Percentiles rank a stretch among this genome's conserved stretches.
phyloP scores from a whole-genome alignment of 768 basidiomycete genomes.

The Suillus sp. region DNA sequence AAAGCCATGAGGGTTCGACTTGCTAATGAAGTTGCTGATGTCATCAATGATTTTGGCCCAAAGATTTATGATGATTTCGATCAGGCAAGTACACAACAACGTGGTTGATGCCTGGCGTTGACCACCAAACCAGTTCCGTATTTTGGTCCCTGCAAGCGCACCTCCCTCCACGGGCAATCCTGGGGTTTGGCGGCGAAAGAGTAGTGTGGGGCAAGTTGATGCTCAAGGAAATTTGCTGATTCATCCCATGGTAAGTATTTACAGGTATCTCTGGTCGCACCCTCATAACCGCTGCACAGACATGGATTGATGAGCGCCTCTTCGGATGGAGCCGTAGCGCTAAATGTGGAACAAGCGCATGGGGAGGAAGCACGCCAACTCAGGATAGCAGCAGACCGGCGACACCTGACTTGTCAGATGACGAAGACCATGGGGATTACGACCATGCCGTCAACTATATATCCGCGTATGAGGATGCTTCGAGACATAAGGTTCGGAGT shows the following conservation, averaged over 20 bases:
- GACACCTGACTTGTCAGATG: conserved; percentile 80
- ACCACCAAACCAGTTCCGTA: conserved; percentile 57
- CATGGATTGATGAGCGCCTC: conserved; percentile 91
- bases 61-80: conserved; percentile 86
- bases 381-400: conserved; percentile 63
- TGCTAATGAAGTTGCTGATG: conserved; percentile 79
- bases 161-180: conserved; percentile 77
- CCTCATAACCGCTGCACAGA: conserved; percentile 35
- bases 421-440: conserved; percentile 89
- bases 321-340: conserved; percentile 90
- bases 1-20: conserved; percentile 73
- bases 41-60: conserved; percentile 89
- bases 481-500: conserved; percentile 51
- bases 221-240: conserved; percentile 82
- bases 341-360: conserved; percentile 80
- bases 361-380: conserved; percentile 61
- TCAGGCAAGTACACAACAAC: conserved; percentile 47
- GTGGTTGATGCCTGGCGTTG: conserved; percentile 10
- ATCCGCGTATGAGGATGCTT: conserved; percentile 48
- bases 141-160: conserved; percentile 77
- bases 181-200: conserved; percentile 80
- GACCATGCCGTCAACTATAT: conserved; percentile 81
- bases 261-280: conserved; percentile 9
- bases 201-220: conserved; percentile 79
- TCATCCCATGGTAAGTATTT: conserved; percentile 75